phyloP scores from a whole-genome alignment of 208 protist genomes.

The Eutreptiella sp. region DNA sequence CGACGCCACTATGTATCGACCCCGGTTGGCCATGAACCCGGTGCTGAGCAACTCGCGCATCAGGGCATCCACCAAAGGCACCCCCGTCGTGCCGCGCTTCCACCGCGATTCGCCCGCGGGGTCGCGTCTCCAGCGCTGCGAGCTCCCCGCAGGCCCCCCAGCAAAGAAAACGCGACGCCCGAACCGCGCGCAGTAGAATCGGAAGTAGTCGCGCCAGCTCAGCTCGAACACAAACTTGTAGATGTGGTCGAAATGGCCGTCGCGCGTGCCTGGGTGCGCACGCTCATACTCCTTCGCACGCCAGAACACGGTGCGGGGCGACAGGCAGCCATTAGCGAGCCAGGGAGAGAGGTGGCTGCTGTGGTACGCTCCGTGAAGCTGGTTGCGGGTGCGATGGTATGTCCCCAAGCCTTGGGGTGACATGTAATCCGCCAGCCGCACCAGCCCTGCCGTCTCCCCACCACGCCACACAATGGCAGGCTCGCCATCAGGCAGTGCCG shows the following conservation, averaged over 20 bases:
- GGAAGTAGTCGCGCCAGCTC: conserved; percentile 8
- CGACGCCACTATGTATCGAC: conserved; percentile 22
- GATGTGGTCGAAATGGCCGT: not conserved
- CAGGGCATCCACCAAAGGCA: conserved; percentile 48
- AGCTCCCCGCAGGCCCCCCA: too few relatives aligned
- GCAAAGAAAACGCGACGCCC: not conserved
- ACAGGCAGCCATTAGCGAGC: conserved; percentile 38
- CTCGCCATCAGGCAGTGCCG: too few relatives aligned
- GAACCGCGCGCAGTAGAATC: not conserved
- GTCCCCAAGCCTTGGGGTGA: too few relatives aligned
- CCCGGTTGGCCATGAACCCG: conserved; percentile 10
- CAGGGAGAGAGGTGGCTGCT: conserved; percentile 42
- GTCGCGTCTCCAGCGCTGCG: too few relatives aligned
- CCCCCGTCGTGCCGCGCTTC: conserved; percentile 36
- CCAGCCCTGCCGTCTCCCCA: too few relatives aligned
- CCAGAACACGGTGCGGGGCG: conserved; percentile 25
- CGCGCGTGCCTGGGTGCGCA: not conserved
- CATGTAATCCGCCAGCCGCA: too few relatives aligned
- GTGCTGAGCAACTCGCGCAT: conserved; percentile 43
- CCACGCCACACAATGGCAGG: too few relatives aligned
- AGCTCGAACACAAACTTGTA: not conserved
- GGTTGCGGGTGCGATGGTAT: conserved; percentile 19
- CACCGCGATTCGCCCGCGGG: too few relatives aligned
- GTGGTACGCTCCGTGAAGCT: conserved; percentile 35
- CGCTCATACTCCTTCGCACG: conserved; percentile 24